Percentiles rank a stretch among this genome's conserved stretches.
Conservation (phyloP, 495 filamentous ascomycete genomes). For the Echria macrotheca region DNA sequence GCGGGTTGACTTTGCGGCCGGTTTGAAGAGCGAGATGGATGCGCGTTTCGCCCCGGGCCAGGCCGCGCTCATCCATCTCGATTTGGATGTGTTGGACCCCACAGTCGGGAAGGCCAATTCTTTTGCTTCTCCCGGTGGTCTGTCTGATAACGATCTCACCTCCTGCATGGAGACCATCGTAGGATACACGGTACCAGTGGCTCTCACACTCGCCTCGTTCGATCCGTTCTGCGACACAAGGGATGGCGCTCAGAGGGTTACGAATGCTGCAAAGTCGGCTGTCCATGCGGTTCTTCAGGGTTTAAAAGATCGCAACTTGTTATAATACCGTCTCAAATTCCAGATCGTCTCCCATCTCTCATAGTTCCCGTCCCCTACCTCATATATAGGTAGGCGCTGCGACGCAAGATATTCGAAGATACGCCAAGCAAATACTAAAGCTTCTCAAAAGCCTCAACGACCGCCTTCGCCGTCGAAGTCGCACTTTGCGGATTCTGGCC, state of each 20-base stretch:
- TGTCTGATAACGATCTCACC: slow-evolving; percentile 3
- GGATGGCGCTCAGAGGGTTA: slow-evolving; percentile 5
- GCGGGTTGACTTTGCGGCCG: slow-evolving; percentile 1
- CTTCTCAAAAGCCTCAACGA: slow-evolving; percentile 38
- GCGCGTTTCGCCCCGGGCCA: background rate
- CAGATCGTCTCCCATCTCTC: no score
- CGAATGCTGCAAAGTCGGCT: background rate
- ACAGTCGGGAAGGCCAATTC: slow-evolving; percentile 9
- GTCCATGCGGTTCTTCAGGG: background rate
- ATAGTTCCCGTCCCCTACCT: no score
- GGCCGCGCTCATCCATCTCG: slow-evolving; percentile 7
- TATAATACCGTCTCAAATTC: no score
- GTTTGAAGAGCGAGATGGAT: slow-evolving; percentile 1
- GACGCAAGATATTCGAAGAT: no score
- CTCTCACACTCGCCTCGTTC: slow-evolving; percentile 11
- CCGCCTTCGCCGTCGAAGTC: slow-evolving; percentile 36
- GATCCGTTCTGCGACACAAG: slow-evolving; percentile 12
- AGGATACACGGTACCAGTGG: slow-evolving; percentile 5
- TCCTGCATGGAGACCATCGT: slow-evolving; percentile 9
- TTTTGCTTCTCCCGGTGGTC: slow-evolving; percentile 9
- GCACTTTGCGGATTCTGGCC: slow-evolving; percentile 32
- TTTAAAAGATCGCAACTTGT: slow-evolving; percentile 5
- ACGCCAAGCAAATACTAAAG: slow-evolving; percentile 28
- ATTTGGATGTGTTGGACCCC: slow-evolving; percentile 8
- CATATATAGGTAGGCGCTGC: no score